Evolutionary conservation across 129 eudicot species (phyloP).

Genomic region (Ambrosia artemisiifolia): DNA sequence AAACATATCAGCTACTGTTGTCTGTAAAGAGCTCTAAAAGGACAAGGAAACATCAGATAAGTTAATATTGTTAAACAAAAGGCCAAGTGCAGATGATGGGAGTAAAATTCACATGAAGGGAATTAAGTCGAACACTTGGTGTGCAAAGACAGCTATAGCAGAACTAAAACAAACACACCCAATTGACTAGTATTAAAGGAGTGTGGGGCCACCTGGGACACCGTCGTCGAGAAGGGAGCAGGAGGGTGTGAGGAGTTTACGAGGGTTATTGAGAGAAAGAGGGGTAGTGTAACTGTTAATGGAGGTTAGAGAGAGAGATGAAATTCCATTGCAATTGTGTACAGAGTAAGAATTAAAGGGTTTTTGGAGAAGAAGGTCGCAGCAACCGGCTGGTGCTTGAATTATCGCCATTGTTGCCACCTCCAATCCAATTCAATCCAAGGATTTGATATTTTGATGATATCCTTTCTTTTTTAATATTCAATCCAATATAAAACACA

Average conservation of each 20-base stretch:
- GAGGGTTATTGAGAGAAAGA: constrained; percentile 25
- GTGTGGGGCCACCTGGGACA: constrained; percentile 38
- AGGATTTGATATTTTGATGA: background rate
- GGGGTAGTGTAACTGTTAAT: background rate
- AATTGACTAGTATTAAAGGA: background rate
- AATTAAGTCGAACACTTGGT: constrained; percentile 24
- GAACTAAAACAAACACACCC: background rate
- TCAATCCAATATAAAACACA: background rate
- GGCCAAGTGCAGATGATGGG: background rate
- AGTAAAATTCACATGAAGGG: constrained; percentile 8
- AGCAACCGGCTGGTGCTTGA: constrained; percentile 36
- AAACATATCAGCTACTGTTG: constrained; percentile 2
- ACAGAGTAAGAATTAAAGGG: constrained; percentile 7
- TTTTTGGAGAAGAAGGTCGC: constrained; percentile 16
- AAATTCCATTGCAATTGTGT: constrained; percentile 11
- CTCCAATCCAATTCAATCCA: constrained; percentile 10
- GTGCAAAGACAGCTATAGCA: background rate
- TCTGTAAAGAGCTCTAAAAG: constrained; percentile 2
- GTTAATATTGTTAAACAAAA: constrained; percentile 1
- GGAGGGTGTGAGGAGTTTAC: constrained; percentile 28
- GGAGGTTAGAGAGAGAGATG: constrained; percentile 19
- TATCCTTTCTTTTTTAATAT: constrained; percentile 6
- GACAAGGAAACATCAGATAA: constrained; percentile 11
- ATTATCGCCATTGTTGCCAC: constrained; percentile 44
- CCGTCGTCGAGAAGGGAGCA: constrained; percentile 48